These are phyloP conservation scores for Neonectria ditissima DNA, from an alignment of 2,329 filamentous ascomycete species.

Conservation along the genomic window DNA sequence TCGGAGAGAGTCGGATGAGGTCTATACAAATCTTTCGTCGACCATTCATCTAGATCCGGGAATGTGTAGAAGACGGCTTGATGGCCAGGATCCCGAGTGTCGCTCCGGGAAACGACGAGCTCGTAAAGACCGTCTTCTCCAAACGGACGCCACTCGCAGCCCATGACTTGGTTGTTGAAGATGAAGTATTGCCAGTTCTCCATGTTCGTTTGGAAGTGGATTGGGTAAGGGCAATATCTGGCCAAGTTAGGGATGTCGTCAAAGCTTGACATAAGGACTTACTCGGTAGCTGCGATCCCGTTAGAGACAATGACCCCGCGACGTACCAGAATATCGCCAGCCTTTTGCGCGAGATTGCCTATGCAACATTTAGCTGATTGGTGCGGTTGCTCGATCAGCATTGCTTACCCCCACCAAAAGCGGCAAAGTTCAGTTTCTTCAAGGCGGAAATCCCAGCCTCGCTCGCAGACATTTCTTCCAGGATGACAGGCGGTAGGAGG, in stretches of 20 bases:
- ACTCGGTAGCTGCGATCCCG: constrained; percentile 58
- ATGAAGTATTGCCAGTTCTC: constrained; percentile 53
- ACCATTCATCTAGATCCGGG: constrained; percentile 50
- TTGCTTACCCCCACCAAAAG: constrained; percentile 54
- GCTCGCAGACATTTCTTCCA: constrained; percentile 57
- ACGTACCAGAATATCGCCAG: constrained; percentile 53
- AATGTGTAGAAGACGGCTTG: constrained; percentile 54
- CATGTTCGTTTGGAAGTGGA: constrained; percentile 49
- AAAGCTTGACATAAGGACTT: too few relatives aligned
- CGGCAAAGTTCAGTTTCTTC: constrained; percentile 48
- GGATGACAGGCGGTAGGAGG: constrained; percentile 53
- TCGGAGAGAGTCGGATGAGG: constrained; percentile 53
- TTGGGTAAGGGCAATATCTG: constrained; percentile 51
- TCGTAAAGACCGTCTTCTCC: constrained; percentile 32
- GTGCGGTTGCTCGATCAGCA: not conserved
- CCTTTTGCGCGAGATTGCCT: constrained; percentile 53
- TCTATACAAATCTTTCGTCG: constrained; percentile 51
- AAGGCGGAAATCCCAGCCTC: constrained; percentile 48
- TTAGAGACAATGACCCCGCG: constrained; percentile 52
- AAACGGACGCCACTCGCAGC: constrained; percentile 53
- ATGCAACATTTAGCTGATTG: not conserved
- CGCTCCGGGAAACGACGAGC: constrained; percentile 54
- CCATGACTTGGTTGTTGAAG: constrained; percentile 49
- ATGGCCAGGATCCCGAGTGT: constrained; percentile 49
- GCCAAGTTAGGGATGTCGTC: not conserved